Evolutionary conservation across 2,329 filamentous ascomycete species (phyloP).

Genomic region (Neocucurbitaria cava): DNA sequence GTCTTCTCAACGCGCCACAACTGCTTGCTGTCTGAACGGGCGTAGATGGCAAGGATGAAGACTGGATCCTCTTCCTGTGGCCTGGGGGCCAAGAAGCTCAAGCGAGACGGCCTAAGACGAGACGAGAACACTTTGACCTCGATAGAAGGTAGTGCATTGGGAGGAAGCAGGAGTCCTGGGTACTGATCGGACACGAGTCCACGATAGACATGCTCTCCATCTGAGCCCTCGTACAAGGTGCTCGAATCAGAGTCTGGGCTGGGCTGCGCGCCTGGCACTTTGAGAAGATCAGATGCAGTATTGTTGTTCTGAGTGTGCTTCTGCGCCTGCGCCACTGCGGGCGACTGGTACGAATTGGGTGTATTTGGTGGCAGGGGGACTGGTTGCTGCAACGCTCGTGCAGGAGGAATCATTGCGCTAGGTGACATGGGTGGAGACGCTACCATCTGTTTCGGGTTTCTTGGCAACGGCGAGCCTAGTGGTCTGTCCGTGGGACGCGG

Average conservation of each 20-base stretch:
- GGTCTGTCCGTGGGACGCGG: constrained; percentile 67
- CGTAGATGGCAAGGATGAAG: constrained; percentile 86
- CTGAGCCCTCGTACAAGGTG: constrained; percentile 39
- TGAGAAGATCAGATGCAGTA: constrained; percentile 33
- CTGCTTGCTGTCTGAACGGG: constrained; percentile 76
- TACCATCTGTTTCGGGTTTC: constrained; percentile 62
- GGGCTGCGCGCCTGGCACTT: constrained; percentile 40
- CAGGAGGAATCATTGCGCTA: constrained; percentile 62
- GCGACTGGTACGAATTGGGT: constrained; percentile 67
- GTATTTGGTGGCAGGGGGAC: constrained; percentile 76
- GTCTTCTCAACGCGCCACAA: constrained; percentile 97
- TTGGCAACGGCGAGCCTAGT: constrained; percentile 65
- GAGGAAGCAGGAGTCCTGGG: constrained; percentile 82
- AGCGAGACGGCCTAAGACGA: constrained; percentile 88
- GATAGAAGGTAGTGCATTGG: constrained; percentile 86
- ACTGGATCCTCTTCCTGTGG: constrained; percentile 90
- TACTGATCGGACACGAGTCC: constrained; percentile 86
- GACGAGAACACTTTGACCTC: constrained; percentile 90
- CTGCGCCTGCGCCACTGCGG: constrained; percentile 51
- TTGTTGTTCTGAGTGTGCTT: constrained; percentile 38
- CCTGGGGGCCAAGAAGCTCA: constrained; percentile 80
- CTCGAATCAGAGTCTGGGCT: constrained; percentile 43
- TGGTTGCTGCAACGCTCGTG: constrained; percentile 75
- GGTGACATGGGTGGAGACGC: constrained; percentile 75
- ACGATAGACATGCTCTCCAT: constrained; percentile 67